phyloP scores from a whole-genome alignment of 225 moss, liverwort and hornwort species.

The Lunularia cruciata region DNA sequence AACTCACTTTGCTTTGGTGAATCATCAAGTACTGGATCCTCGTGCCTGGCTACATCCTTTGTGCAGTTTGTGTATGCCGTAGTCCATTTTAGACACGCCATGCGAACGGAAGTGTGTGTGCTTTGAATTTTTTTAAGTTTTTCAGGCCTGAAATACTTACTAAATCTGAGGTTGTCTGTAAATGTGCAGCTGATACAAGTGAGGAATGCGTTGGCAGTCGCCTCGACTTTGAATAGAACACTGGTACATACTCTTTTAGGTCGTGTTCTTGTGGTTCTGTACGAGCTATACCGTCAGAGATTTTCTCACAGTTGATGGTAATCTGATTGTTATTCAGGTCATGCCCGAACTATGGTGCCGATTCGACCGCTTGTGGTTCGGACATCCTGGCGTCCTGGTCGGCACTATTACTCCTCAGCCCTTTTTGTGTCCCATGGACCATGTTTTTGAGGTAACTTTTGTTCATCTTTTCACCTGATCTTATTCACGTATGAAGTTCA shows the following conservation, averaged over 20 bases:
- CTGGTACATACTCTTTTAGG: conserved; percentile 48
- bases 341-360: conserved; percentile 89
- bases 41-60: background rate
- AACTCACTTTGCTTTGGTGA: conserved; percentile 87
- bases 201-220: conserved; percentile 79
- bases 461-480: background rate
- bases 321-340: conserved; percentile 48
- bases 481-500: no score
- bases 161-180: background rate
- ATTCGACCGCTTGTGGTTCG: conserved; percentile 92
- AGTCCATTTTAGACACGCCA: no score
- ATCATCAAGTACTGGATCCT: conserved; percentile 64
- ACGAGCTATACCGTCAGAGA: background rate
- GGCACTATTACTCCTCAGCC: conserved; percentile 88
- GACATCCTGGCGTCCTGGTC: conserved; percentile 64
- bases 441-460: conserved; percentile 76
- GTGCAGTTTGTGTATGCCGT: no score
- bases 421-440: conserved; percentile 87
- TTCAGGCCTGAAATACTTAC: background rate
- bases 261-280: background rate
- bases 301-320: background rate
- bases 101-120: no score
- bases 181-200: conserved; percentile 77
- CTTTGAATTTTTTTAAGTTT: background rate
- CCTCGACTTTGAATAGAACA: conserved; percentile 74